These are phyloP conservation scores for Allium sativum DNA, from an alignment of 106 monocot species.

Conservation along the genomic window DNA sequence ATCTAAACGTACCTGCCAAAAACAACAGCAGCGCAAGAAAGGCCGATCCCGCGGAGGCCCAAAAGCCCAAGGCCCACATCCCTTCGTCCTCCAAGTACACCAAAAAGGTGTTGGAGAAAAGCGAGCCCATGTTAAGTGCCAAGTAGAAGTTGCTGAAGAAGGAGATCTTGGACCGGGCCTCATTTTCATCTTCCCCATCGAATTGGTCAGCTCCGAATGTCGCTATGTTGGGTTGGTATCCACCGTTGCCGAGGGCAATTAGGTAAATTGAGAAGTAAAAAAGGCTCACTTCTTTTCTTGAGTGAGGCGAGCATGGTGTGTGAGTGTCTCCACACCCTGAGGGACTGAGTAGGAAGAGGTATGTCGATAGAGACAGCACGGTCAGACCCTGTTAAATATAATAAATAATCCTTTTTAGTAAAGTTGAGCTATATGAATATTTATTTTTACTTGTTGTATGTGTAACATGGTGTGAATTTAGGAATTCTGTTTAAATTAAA, in stretches of 20 bases:
- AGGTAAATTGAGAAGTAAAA: conserved; percentile 41
- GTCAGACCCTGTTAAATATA: conserved; percentile 21
- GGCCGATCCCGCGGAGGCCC: conserved; percentile 37
- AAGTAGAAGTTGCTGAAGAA: conserved; percentile 67
- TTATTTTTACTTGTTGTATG: no score
- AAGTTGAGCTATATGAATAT: no score
- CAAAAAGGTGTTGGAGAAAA: conserved; percentile 52
- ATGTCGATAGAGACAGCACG: conserved; percentile 25
- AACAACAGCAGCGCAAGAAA: conserved; percentile 25
- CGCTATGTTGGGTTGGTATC: conserved; percentile 51
- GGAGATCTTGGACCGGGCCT: conserved; percentile 33
- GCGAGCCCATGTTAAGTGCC: conserved; percentile 45
- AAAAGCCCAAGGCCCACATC: conserved; percentile 32
- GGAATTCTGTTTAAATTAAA: no score
- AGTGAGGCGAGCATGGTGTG: conserved; percentile 15
- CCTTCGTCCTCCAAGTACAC: conserved; percentile 37
- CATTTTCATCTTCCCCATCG: conserved; percentile 25
- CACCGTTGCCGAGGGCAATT: conserved; percentile 40
- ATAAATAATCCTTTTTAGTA: no score
- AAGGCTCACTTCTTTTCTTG: neutral
- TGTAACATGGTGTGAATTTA: no score
- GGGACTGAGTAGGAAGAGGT: conserved; percentile 24
- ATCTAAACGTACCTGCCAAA: conserved; percentile 19
- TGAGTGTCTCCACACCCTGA: conserved; percentile 21
- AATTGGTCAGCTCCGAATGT: conserved; percentile 52